Evolutionary conservation across 306 rosid species (phyloP).

Genomic region (Benincasa hispida): DNA sequence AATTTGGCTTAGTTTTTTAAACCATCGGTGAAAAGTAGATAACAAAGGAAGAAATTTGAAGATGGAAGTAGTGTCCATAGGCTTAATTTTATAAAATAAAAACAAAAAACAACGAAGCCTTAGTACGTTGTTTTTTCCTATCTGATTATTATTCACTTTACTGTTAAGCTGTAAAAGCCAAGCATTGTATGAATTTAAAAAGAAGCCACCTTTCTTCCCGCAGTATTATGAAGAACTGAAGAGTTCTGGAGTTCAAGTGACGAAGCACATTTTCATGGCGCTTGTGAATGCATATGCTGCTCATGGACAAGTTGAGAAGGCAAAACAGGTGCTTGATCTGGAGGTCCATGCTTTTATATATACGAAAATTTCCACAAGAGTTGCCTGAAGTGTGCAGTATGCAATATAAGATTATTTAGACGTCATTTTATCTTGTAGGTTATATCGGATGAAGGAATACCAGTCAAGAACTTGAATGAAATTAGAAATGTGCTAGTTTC

Average conservation of each 20-base stretch:
- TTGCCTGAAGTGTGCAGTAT: not conserved
- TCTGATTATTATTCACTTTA: not conserved
- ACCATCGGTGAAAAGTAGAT: no score
- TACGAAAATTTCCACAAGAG: not conserved
- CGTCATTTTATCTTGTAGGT: slow-evolving; percentile 31
- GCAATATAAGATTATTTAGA: not conserved
- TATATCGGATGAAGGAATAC: slow-evolving; percentile 29
- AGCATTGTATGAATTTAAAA: not conserved
- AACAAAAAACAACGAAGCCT: no score
- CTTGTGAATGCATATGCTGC: slow-evolving; percentile 62
- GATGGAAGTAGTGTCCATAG: no score
- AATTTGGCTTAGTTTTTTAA: no score
- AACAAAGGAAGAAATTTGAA: no score
- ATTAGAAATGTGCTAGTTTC: slow-evolving; percentile 60
- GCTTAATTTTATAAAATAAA: no score
- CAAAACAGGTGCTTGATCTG: slow-evolving; percentile 55
- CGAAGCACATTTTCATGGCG: slow-evolving; percentile 54
- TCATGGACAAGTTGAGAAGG: slow-evolving; percentile 70
- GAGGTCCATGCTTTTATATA: not conserved
- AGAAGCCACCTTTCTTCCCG: slow-evolving; percentile 16
- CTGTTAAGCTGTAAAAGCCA: not conserved
- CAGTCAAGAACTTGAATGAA: slow-evolving; percentile 36
- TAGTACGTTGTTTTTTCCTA: not conserved
- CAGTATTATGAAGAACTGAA: slow-evolving; percentile 62
- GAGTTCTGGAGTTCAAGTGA: slow-evolving; percentile 15